Percentiles rank a stretch among this genome's conserved stretches.
Evolutionary conservation across 2,329 filamentous ascomycete genomes (phyloP).

Genomic region (Helotiales sp.): DNA sequence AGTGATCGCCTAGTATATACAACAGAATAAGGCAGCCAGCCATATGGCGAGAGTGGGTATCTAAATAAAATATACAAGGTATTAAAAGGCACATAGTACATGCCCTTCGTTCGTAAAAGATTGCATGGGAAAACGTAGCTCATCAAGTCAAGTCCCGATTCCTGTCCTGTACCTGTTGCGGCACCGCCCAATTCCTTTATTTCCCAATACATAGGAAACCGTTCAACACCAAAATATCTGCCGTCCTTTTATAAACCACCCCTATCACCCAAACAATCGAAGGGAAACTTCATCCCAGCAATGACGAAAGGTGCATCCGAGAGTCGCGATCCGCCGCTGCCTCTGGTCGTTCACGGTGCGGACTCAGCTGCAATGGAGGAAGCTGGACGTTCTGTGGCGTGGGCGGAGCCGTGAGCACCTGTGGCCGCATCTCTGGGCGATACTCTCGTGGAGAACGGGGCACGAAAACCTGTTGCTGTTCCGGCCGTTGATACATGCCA

Average conservation of each 20-base stretch:
- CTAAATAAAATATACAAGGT: constrained; percentile 2
- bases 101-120: not conserved
- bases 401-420: constrained; percentile 31
- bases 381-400: constrained; percentile 36
- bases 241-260: not conserved
- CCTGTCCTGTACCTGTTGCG: not conserved
- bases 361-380: constrained; percentile 28
- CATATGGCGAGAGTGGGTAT: not conserved
- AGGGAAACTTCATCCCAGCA: constrained; percentile 25
- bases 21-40: not conserved
- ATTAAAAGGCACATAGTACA: not conserved
- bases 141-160: not conserved
- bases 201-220: not conserved
- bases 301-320: constrained; percentile 34
- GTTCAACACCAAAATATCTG: not conserved
- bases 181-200: not conserved
- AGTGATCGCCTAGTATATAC: not conserved
- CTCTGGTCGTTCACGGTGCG: constrained; percentile 12
- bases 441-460: constrained; percentile 20
- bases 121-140: not conserved
- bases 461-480: constrained; percentile 13
- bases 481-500: constrained; percentile 16
- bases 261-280: not conserved
- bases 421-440: constrained; percentile 19
- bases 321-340: constrained; percentile 28